phyloP scores from a whole-genome alignment of 257 asterid species.

The Nicotiana knightiana region DNA sequence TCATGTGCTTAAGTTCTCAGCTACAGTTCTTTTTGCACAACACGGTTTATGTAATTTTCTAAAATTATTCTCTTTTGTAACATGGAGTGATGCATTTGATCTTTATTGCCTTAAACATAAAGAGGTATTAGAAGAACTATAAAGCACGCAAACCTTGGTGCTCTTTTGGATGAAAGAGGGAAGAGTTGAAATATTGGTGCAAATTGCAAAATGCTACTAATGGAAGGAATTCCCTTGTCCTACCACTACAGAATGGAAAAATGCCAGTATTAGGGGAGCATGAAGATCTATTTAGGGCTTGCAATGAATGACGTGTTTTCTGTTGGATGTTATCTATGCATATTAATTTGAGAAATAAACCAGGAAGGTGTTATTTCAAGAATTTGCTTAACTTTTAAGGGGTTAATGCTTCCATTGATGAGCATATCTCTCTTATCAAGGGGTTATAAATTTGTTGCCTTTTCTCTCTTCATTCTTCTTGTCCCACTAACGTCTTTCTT shows the following conservation, averaged over 20 bases:
- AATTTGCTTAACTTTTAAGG: neutral
- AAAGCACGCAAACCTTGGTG: neutral
- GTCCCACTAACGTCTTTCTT: neutral
- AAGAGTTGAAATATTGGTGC: neutral
- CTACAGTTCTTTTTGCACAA: neutral
- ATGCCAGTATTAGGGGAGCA: constrained; percentile 34
- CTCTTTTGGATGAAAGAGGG: neutral
- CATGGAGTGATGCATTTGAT: neutral
- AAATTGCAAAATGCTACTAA: neutral
- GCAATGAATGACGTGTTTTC: neutral
- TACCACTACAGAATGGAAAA: neutral
- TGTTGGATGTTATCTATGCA: neutral
- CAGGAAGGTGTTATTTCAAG: neutral
- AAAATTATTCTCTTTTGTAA: neutral
- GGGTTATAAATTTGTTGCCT: neutral
- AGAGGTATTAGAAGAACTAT: neutral
- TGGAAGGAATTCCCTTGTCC: neutral
- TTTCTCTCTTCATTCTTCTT: neutral
- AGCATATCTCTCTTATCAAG: neutral
- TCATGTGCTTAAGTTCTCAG: too few relatives aligned
- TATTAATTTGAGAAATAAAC: neutral
- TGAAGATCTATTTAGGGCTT: constrained; percentile 39
- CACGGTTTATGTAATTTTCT: neutral
- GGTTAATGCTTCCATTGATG: neutral
- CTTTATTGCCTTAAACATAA: neutral